Percentiles rank a stretch among this genome's conserved stretches.
These are phyloP conservation scores for Tilletia indica DNA, from an alignment of 1,284 basidiomycete genomes.

Conservation along the genomic window DNA sequence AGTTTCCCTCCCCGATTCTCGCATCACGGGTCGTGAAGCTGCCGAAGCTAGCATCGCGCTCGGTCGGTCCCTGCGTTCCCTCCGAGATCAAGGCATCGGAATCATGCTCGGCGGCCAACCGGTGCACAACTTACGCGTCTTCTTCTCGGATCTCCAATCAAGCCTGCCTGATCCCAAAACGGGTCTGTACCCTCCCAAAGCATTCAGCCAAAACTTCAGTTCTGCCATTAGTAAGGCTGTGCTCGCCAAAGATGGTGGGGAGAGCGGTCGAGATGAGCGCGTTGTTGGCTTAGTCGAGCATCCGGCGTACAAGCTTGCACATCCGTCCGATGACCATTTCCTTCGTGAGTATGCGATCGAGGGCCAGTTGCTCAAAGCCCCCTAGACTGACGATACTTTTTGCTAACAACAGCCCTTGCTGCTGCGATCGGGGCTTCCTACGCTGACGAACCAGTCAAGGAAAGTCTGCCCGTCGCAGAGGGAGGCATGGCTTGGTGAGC, in stretches of 20 bases:
- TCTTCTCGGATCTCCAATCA: slow-evolving; percentile 18
- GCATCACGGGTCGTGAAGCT: slow-evolving; percentile 42
- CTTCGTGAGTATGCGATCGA: slow-evolving; percentile 28
- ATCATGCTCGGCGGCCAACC: slow-evolving; percentile 42
- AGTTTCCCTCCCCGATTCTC: slow-evolving; percentile 55
- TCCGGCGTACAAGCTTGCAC: slow-evolving; percentile 26
- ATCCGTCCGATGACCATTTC: slow-evolving; percentile 39
- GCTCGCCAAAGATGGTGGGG: slow-evolving; percentile 21
- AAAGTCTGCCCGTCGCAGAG: slow-evolving; percentile 29
- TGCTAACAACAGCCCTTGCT: slow-evolving; percentile 23
- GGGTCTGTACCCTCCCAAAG: slow-evolving; percentile 18
- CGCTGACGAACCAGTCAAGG: slow-evolving; percentile 30
- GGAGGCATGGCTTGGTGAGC: slow-evolving; percentile 39
- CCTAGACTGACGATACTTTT: no score
- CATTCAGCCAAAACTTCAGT: slow-evolving; percentile 29
- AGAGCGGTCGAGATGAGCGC: slow-evolving; percentile 26
- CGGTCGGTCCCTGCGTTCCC: slow-evolving; percentile 55
- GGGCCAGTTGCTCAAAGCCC: no score
- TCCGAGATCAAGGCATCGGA: slow-evolving; percentile 48
- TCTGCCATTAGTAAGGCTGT: slow-evolving; percentile 31
- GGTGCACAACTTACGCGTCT: slow-evolving; percentile 44
- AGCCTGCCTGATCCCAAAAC: slow-evolving; percentile 1
- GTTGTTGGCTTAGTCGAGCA: slow-evolving; percentile 24
- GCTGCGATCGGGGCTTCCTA: slow-evolving; percentile 32
- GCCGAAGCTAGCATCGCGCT: slow-evolving; percentile 47